A percentile compares a stretch with the other conserved stretches of the same genome.
Evolutionary conservation across 306 rosid genomes (phyloP).

Genomic region (Prunus fruticosa): DNA sequence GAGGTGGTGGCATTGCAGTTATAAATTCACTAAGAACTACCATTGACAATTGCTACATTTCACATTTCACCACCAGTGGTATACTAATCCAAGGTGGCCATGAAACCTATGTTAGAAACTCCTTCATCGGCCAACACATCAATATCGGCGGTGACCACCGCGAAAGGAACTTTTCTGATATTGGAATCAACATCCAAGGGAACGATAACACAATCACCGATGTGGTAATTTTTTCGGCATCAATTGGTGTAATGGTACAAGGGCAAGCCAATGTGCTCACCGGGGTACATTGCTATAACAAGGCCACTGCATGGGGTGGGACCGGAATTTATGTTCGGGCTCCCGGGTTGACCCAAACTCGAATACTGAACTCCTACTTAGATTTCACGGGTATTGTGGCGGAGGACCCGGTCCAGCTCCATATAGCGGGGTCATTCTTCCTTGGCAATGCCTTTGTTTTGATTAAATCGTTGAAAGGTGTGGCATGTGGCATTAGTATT

Average conservation of each 20-base stretch:
- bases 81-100: constrained; percentile 34
- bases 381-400: constrained; percentile 42
- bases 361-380: constrained; percentile 34
- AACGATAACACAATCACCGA: constrained; percentile 37
- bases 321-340: constrained; percentile 29
- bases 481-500: constrained; percentile 21
- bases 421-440: constrained; percentile 35
- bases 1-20: constrained; percentile 44
- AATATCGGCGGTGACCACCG: constrained; percentile 30
- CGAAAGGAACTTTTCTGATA: constrained; percentile 35
- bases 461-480: constrained; percentile 36
- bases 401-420: constrained; percentile 44
- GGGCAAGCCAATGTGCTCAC: constrained; percentile 41
- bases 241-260: constrained; percentile 33
- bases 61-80: constrained; percentile 34
- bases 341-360: constrained; percentile 41
- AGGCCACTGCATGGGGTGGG: constrained; percentile 39
- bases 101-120: constrained; percentile 36
- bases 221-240: constrained; percentile 38
- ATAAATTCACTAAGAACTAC: constrained; percentile 33
- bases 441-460: constrained; percentile 36
- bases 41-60: constrained; percentile 42
- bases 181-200: constrained; percentile 37
- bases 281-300: constrained; percentile 47
- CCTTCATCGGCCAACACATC: constrained; percentile 42